Base-by-base conservation (phyloP, 306 rosid genomes). In the Canavalia gladiata region DNA sequence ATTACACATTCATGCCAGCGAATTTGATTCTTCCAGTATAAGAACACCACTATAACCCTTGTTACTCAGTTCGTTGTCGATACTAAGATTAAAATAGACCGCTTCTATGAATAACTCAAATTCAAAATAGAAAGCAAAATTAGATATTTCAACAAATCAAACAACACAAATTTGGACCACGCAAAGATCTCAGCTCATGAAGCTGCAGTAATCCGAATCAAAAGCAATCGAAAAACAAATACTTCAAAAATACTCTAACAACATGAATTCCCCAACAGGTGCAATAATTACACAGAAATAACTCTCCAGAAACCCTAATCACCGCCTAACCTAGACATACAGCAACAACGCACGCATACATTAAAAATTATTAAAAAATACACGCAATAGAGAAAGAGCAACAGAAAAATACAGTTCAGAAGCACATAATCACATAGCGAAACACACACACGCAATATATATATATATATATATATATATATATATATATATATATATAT, bases 291-390 rank as follows among this genome's bases (percentile, higher is more conserved):
- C 49, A 49, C 25, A 2, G 39, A 5, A 47, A 33, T 4, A n/a
- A 50, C 33, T 13, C 4, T 47, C 62, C 37, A 10, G 77, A 79
- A 81, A 75, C 84, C 84, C 83, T 84, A 83, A 83, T 28, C 13
- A 52, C 25, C 7, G 30, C 59, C 39, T 29, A 56, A 63, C 71
- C 66, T 62, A 65, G 45, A 39, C 62, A 57, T 1, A 49, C 2
- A 29, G 25, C 72, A 11, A 37, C 25, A 49, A 77, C 59, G 3
- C 18, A 10, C 37, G 43, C 69, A 72, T 31, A 51, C 51, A 68
- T 52, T 30, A 8, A 62, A 50, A 65, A 34, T 18, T 18, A 18
- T 37, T 37, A 37, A 37, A 37, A 3, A 6, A 6, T 0, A 31
- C 5, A 75, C 29, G 34, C 1, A 67, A 6, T 43, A 8, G 43